phyloP scores from a whole-genome alignment of 495 filamentous ascomycete genomes.

The Neurospora sp. region DNA sequence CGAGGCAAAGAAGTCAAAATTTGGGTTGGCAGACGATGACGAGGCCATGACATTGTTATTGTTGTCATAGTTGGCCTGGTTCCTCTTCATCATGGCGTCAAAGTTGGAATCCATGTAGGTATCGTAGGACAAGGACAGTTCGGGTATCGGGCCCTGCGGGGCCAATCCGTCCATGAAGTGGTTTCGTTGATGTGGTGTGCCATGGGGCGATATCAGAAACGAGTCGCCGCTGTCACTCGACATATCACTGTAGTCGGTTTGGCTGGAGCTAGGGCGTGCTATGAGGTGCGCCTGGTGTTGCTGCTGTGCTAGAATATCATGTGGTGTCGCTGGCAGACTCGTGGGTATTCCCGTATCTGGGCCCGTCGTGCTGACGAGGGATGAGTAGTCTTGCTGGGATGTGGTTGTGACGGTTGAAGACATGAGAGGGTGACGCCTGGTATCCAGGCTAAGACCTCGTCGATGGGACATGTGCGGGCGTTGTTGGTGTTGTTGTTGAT shows the following conservation, averaged over 20 bases:
- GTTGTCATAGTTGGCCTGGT: constrained; percentile 26
- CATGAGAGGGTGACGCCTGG: constrained; percentile 41
- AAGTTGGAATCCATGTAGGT: constrained; percentile 31
- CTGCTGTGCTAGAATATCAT: constrained; percentile 62
- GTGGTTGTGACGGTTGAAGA: constrained; percentile 28
- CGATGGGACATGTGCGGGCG: constrained; percentile 48
- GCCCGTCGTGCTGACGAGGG: constrained; percentile 45
- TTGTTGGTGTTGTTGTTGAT: constrained; percentile 25
- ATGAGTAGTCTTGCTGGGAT: constrained; percentile 39
- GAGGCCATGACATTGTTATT: constrained; percentile 14
- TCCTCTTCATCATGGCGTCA: constrained; percentile 31
- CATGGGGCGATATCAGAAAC: constrained; percentile 38
- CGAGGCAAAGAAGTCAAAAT: constrained; percentile 31
- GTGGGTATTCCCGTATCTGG: constrained; percentile 48
- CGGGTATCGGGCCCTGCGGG: constrained; percentile 15
- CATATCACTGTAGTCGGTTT: constrained; percentile 16
- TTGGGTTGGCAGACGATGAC: constrained; percentile 6
- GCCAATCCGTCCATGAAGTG: constrained; percentile 31
- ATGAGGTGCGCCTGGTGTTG: constrained; percentile 35
- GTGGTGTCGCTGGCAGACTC: constrained; percentile 28
- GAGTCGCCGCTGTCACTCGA: constrained; percentile 16
- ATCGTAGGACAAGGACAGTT: constrained; percentile 28
- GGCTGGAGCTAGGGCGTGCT: constrained; percentile 49
- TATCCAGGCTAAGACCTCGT: constrained; percentile 73
- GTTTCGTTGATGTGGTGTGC: constrained; percentile 32